Percentiles rank a stretch among this genome's conserved stretches.
Conservation (phyloP, 345 rosid genomes). For the Sisymbrium altissimum region DNA sequence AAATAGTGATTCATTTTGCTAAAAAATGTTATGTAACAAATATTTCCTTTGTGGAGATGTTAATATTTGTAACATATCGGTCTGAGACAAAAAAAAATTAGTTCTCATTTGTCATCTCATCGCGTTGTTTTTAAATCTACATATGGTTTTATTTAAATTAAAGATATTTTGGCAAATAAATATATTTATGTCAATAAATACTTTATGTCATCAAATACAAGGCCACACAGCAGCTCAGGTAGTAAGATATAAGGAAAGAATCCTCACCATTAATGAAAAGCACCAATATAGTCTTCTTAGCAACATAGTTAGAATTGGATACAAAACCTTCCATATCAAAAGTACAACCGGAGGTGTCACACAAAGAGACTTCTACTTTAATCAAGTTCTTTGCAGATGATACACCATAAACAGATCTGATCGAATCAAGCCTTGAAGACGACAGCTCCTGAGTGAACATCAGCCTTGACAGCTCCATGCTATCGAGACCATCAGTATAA, state of each 20-base stretch:
- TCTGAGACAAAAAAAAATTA: too few relatives aligned
- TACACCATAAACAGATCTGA: conserved; percentile 75
- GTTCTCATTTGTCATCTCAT: too few relatives aligned
- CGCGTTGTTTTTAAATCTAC: too few relatives aligned
- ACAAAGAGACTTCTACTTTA: conserved; percentile 57
- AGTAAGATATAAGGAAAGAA: conserved; percentile 1
- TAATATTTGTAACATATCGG: too few relatives aligned
- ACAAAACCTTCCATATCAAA: conserved; percentile 82
- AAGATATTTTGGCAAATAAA: too few relatives aligned
- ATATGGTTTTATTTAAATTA: too few relatives aligned
- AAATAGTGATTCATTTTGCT: too few relatives aligned
- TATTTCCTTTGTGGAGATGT: too few relatives aligned
- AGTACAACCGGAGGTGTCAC: conserved; percentile 49
- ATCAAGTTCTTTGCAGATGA: conserved; percentile 68
- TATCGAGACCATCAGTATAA: conserved; percentile 31
- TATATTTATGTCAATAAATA: too few relatives aligned
- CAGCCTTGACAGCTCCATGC: conserved; percentile 96
- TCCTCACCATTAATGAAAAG: conserved; percentile 84
- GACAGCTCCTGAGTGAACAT: conserved; percentile 73
- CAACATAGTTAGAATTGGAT: conserved; percentile 70
- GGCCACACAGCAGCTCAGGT: too few relatives aligned
- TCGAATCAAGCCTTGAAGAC: conserved; percentile 74
- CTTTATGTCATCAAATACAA: too few relatives aligned
- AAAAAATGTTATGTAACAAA: too few relatives aligned
- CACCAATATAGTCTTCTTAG: conserved; percentile 89